Evolutionary conservation across 2,329 filamentous ascomycete genomes (phyloP).

Genomic region (Hypoxylon sp.): DNA sequence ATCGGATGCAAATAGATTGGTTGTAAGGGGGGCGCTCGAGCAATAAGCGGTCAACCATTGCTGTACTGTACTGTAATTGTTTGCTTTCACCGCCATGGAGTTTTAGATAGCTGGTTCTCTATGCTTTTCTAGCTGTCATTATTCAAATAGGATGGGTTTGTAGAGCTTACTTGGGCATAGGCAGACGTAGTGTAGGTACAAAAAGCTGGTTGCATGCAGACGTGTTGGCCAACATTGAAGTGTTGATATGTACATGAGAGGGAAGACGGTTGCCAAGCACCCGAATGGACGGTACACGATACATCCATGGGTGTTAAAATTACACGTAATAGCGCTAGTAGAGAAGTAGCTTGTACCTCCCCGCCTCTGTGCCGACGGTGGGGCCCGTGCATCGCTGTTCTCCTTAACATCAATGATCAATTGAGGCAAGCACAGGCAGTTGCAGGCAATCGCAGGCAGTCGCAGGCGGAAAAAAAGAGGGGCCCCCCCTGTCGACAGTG

Average conservation of each 20-base stretch:
- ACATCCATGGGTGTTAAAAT: constrained; percentile 18
- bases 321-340: constrained; percentile 32
- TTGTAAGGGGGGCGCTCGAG: constrained; percentile 2
- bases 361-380: constrained; percentile 25
- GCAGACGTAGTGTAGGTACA: not conserved
- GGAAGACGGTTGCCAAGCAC: constrained; percentile 26
- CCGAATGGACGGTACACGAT: constrained; percentile 28
- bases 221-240: not conserved
- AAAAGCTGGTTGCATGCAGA: constrained; percentile 1
- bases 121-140: constrained; percentile 6
- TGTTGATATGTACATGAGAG: no score
- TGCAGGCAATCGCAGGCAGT: not conserved
- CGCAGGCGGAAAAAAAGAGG: constrained; percentile 26
- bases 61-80: not conserved
- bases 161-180: constrained; percentile 2
- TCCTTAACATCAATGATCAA: constrained; percentile 1
- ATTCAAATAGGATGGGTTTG: not conserved
- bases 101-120: constrained; percentile 2
- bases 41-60: constrained; percentile 11
- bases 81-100: not conserved
- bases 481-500: constrained; percentile 33
- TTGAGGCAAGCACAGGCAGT: constrained; percentile 2
- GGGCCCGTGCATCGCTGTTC: constrained; percentile 31
- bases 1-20: constrained; percentile 8
- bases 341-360: constrained; percentile 33